A percentile compares a stretch with the other conserved stretches of the same genome.
Evolutionary conservation across 176 grass and related monocot species (phyloP).

Genomic region (Poa annua): DNA sequence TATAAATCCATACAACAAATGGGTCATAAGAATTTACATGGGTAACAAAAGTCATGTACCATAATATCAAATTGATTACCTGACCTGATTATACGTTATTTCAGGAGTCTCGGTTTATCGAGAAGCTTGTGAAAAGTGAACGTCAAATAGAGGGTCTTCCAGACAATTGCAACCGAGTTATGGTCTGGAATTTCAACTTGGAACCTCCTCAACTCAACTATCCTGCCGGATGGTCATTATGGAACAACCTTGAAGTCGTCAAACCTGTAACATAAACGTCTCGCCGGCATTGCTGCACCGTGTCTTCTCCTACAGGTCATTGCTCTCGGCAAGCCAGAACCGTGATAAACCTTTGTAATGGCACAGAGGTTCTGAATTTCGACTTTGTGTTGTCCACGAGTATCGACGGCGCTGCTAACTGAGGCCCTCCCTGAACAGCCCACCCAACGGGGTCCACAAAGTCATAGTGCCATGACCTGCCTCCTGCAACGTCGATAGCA

Average conservation of each 20-base stretch:
- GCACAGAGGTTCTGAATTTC: not conserved
- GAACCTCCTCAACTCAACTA: conserved; percentile 62
- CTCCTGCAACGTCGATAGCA: not conserved
- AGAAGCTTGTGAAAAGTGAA: conserved; percentile 86
- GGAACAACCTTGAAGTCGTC: conserved; percentile 60
- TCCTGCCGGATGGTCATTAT: conserved; percentile 67
- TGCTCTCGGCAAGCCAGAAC: conserved; percentile 36
- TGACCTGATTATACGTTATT: conserved; percentile 44
- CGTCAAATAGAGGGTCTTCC: conserved; percentile 86
- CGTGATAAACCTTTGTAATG: conserved; percentile 15
- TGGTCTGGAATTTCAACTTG: conserved; percentile 79
- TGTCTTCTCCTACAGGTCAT: conserved; percentile 39
- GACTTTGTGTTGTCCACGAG: not conserved
- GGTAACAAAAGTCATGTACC: not conserved
- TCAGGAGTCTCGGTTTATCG: conserved; percentile 80
- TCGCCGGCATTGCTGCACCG: not conserved
- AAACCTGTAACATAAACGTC: conserved; percentile 54
- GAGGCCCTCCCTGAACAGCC: conserved; percentile 30
- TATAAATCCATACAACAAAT: conserved; percentile 17
- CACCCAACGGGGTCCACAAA: not conserved
- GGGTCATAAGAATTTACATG: not conserved
- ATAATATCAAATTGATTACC: conserved; percentile 12
- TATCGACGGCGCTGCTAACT: not conserved
- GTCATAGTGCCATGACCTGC: not conserved
- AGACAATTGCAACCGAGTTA: conserved; percentile 76